phyloP scores from a whole-genome alignment of 2,329 filamentous ascomycete genomes.

The Diaporthe sp. region DNA sequence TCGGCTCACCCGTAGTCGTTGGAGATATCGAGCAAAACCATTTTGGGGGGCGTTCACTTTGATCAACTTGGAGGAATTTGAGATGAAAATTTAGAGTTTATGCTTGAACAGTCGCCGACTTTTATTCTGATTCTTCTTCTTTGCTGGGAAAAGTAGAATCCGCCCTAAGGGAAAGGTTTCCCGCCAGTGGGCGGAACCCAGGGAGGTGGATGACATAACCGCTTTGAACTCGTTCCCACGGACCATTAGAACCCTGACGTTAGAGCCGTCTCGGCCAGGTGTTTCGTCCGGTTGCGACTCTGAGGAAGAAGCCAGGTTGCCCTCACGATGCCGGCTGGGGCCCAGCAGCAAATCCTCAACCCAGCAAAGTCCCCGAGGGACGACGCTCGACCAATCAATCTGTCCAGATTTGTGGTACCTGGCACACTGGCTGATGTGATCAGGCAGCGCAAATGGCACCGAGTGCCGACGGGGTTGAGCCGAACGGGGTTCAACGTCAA shows the following conservation, averaged over 20 bases:
- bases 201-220: slow-evolving; percentile 22
- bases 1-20: slow-evolving; percentile 64
- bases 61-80: background rate
- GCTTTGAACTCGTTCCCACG: background rate
- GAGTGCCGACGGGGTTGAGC: slow-evolving; percentile 19
- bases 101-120: background rate
- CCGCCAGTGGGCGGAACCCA: background rate
- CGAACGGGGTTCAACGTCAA: background rate
- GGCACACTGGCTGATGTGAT: background rate
- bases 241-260: background rate
- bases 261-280: slow-evolving; percentile 21
- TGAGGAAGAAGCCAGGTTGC: background rate
- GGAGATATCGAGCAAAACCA: slow-evolving; percentile 62
- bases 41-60: slow-evolving; percentile 43
- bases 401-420: slow-evolving; percentile 4
- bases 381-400: slow-evolving; percentile 8
- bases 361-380: slow-evolving; percentile 6
- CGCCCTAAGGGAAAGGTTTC: background rate
- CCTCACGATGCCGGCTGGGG: slow-evolving; percentile 1
- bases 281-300: slow-evolving; percentile 25
- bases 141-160: slow-evolving; percentile 2
- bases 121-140: background rate
- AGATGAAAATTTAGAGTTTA: background rate
- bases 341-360: background rate
- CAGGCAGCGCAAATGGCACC: background rate